Percentiles rank a stretch among this genome's conserved stretches.
phyloP scores from a whole-genome alignment of 2,329 filamentous ascomycete species.

The Cryphonectria carpinicola region DNA sequence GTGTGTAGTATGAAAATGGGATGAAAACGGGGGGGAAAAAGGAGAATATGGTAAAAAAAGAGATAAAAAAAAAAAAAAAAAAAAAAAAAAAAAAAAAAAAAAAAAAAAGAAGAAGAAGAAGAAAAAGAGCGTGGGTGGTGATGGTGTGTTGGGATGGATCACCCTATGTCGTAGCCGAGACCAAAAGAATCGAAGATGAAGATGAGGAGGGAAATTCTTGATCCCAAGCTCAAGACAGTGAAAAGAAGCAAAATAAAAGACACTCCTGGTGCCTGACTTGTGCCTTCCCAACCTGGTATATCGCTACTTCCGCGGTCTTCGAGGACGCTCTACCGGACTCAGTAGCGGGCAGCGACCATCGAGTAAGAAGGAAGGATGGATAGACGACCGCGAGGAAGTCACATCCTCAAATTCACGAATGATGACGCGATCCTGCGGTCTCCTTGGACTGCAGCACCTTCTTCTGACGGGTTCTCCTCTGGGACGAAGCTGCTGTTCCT shows the following conservation, averaged over 20 bases:
- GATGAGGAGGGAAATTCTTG: constrained; percentile 1
- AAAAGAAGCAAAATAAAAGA: background rate
- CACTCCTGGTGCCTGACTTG: background rate
- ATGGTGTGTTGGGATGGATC: background rate
- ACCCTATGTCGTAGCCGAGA: background rate
- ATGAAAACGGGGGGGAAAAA: too few species aligned
- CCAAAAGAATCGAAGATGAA: constrained; percentile 6
- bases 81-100: too few species aligned
- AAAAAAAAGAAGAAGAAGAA: background rate
- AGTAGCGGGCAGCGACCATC: background rate
- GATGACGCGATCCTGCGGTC: too few species aligned
- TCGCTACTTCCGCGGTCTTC: background rate
- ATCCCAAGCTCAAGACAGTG: background rate
- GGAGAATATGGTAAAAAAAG: too few species aligned
- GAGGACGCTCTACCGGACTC: background rate
- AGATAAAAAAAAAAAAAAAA: too few species aligned
- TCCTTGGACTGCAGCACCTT: background rate
- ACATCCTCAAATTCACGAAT: background rate
- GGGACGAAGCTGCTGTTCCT: background rate
- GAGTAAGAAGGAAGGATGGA: background rate
- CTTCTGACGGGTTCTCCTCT: background rate
- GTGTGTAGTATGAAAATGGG: too few species aligned
- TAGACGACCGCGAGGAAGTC: background rate
- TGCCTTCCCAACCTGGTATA: background rate
- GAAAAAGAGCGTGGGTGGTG: background rate